Conservation (phyloP, 176 grass and related monocot species). For the Echinochloa phyllopogon region DNA sequence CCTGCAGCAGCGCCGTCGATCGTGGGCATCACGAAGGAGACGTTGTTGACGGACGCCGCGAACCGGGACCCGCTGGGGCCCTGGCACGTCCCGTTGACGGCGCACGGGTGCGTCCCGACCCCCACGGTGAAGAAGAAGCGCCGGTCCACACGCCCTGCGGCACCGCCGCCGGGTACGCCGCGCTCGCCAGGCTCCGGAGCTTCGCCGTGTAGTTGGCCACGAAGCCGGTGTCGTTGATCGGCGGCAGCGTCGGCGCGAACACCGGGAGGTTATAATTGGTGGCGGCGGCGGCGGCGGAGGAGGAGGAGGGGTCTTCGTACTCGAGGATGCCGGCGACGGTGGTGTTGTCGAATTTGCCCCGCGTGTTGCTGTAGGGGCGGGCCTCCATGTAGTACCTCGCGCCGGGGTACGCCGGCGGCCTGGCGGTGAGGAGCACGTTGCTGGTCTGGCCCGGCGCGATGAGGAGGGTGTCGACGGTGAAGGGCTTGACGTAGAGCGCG, state of each 20-base stretch:
- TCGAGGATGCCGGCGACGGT: conserved; percentile 83
- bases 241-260: conserved; percentile 48
- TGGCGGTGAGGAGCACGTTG: conserved; percentile 65
- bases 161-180: conserved; percentile 65
- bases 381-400: conserved; percentile 66
- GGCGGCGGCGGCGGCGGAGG: neutral
- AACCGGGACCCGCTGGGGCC: conserved; percentile 75
- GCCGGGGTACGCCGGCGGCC: conserved; percentile 5
- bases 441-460: conserved; percentile 80
- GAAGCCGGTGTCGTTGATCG: conserved; percentile 67
- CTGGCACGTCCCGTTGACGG: conserved; percentile 69
- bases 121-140: conserved; percentile 85
- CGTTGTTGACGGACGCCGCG: conserved; percentile 73
- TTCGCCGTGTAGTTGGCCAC: conserved; percentile 61
- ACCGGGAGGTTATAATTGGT: conserved; percentile 50
- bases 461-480: conserved; percentile 55
- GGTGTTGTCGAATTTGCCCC: conserved; percentile 82
- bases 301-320: conserved; percentile 45
- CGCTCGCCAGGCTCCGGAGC: conserved; percentile 70
- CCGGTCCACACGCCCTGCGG: conserved; percentile 57
- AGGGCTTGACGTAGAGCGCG: conserved; percentile 80
- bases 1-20: conserved; percentile 69
- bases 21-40: conserved; percentile 68
- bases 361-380: conserved; percentile 60
- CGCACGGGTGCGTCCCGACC: conserved; percentile 76